Conservation (phyloP, 75 land plant species). For the Isoetes taiwanensis region DNA sequence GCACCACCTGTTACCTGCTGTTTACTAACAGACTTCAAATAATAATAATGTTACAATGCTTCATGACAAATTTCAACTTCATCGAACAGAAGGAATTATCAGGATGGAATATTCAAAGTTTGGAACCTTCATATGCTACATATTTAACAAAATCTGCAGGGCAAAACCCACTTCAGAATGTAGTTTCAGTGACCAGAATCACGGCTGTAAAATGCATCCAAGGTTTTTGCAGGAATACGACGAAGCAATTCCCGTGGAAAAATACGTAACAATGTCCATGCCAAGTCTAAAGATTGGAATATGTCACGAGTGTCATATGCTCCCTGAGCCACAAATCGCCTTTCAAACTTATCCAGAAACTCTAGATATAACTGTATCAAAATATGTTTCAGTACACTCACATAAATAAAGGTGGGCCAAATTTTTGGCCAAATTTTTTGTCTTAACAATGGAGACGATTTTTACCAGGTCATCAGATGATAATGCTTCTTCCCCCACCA, state of each 20-base stretch:
- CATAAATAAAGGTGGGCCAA: not conserved
- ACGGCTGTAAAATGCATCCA: conserved; percentile 80
- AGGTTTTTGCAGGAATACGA: conserved; percentile 95
- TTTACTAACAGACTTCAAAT: no score
- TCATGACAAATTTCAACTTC: no score
- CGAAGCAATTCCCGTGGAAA: conserved; percentile 98
- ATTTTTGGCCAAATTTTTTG: not conserved
- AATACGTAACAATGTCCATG: conserved; percentile 94
- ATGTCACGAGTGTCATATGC: conserved; percentile 93
- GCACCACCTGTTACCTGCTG: no score
- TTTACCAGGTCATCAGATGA: conserved; percentile 94
- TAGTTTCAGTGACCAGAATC: conserved; percentile 55
- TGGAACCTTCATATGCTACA: no score
- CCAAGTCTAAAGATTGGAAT: conserved; percentile 93
- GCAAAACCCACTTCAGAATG: no score
- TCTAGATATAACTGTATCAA: conserved; percentile 67
- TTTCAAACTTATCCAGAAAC: conserved; percentile 87
- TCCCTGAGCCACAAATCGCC: conserved; percentile 86
- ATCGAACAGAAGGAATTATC: no score
- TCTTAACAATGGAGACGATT: not conserved
- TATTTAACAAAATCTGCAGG: no score
- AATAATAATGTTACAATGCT: no score
- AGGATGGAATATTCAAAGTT: no score
- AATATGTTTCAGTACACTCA: not conserved
- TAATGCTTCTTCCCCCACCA: conserved; percentile 97